Percentiles rank a stretch among this genome's conserved stretches.
Conservation (phyloP, 257 asterid genomes). For the Rubia yunnanensis region DNA sequence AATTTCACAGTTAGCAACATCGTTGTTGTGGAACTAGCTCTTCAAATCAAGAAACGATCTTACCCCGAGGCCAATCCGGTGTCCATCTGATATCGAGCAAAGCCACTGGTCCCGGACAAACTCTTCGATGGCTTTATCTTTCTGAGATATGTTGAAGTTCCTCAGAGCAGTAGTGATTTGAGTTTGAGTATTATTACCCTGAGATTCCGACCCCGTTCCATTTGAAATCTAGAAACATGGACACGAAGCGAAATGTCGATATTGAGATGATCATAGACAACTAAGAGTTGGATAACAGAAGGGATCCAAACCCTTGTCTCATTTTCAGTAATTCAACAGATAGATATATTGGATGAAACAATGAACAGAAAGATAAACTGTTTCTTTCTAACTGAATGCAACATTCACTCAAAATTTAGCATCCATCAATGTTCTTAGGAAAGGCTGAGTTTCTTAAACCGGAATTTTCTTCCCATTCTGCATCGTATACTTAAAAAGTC, state of each 20-base stretch:
- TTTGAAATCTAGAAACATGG: slow-evolving; percentile 33
- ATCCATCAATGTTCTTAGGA: too few relatives aligned
- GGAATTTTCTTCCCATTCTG: too few relatives aligned
- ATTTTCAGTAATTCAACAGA: background rate
- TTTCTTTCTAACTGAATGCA: too few relatives aligned
- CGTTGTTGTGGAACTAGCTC: slow-evolving; percentile 75
- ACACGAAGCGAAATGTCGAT: background rate
- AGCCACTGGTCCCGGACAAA: slow-evolving; percentile 77
- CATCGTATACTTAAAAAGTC: too few relatives aligned
- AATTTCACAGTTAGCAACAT: slow-evolving; percentile 72
- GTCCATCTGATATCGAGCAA: slow-evolving; percentile 43
- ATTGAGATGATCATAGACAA: background rate
- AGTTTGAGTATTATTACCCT: slow-evolving; percentile 34
- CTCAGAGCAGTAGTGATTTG: slow-evolving; percentile 65
- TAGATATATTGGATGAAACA: background rate
- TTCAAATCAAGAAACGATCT: slow-evolving; percentile 92
- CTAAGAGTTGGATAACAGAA: background rate
- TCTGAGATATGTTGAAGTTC: slow-evolving; percentile 67
- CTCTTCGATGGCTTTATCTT: slow-evolving; percentile 74
- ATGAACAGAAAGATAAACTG: too few relatives aligned
- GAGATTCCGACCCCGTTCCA: slow-evolving; percentile 43
- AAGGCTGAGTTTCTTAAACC: too few relatives aligned
- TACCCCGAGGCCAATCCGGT: slow-evolving; percentile 63
- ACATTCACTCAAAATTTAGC: too few relatives aligned
- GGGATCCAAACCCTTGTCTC: background rate